phyloP scores from a whole-genome alignment of 495 filamentous ascomycete genomes.

The Extremus antarcticus region DNA sequence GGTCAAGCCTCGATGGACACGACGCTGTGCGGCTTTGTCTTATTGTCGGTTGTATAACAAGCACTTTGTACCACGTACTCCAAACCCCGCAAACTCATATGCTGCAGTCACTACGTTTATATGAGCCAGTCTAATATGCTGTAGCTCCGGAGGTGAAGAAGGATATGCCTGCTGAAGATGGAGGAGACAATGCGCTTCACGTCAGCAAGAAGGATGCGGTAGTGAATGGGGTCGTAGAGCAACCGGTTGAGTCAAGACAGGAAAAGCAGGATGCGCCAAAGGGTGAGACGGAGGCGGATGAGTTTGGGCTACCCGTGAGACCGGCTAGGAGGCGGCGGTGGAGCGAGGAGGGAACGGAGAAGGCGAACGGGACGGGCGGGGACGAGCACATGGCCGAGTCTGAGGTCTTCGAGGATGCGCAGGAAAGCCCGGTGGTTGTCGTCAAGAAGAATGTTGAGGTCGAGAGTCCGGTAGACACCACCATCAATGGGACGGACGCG shows the following conservation, averaged over 20 bases:
- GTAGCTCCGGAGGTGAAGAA: neutral
- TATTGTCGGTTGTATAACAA: neutral
- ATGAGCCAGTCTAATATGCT: neutral
- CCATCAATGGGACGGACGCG: neutral
- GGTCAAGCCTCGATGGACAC: too few relatives aligned
- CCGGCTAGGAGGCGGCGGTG: slow-evolving; percentile 6
- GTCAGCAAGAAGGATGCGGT: neutral
- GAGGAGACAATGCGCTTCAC: neutral
- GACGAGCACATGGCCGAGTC: neutral
- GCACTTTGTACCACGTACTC: neutral
- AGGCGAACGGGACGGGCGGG: neutral
- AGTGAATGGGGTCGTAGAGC: neutral
- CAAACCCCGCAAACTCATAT: neutral
- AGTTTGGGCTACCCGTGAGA: slow-evolving; percentile 22
- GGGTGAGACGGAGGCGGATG: slow-evolving; percentile 16
- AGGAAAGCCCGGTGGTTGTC: neutral
- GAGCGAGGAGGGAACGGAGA: slow-evolving; percentile 6
- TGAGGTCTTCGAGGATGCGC: neutral
- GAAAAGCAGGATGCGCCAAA: slow-evolving; percentile 10
- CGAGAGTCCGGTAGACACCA: neutral
- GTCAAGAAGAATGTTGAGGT: neutral
- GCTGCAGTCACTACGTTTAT: neutral
- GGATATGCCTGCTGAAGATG: neutral
- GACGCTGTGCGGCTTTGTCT: too few relatives aligned
- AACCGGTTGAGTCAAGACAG: neutral